Evolutionary conservation across 2,329 filamentous ascomycete genomes (phyloP).

Genomic region (Fusarium secorum): DNA sequence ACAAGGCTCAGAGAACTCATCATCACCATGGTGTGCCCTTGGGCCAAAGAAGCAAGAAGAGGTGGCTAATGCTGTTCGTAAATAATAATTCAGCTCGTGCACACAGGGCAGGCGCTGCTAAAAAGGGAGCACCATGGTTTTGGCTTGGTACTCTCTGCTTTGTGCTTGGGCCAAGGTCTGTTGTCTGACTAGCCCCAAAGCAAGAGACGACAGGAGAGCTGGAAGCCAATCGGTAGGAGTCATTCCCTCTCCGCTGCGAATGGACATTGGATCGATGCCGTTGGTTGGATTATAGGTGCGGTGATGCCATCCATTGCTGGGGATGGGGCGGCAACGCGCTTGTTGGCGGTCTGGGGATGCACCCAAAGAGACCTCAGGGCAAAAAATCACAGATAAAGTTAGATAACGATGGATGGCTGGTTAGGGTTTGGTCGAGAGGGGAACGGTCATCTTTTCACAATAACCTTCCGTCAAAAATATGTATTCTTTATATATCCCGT

Average conservation of each 20-base stretch:
- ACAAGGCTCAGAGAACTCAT: neutral
- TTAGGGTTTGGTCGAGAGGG: neutral
- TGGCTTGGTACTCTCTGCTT: slow-evolving; percentile 2
- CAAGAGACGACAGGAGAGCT: slow-evolving; percentile 15
- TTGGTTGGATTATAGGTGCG: slow-evolving; percentile 23
- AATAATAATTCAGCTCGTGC: slow-evolving; percentile 30
- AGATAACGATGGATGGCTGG: neutral
- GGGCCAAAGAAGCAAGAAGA: slow-evolving; percentile 20
- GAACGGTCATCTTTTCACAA: neutral
- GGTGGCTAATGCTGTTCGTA: slow-evolving; percentile 14
- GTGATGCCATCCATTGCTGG: slow-evolving; percentile 29
- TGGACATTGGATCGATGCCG: slow-evolving; percentile 1
- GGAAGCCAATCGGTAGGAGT: slow-evolving; percentile 18
- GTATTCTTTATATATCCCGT: neutral
- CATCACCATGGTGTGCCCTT: slow-evolving; percentile 16
- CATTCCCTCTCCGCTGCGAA: slow-evolving; percentile 8
- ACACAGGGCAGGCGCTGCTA: slow-evolving; percentile 23
- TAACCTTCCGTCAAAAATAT: neutral
- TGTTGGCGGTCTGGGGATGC: slow-evolving; percentile 28
- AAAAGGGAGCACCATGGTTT: slow-evolving; percentile 24
- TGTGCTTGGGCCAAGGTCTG: slow-evolving; percentile 17
- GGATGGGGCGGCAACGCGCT: slow-evolving; percentile 28
- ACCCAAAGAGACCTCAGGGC: slow-evolving; percentile 5
- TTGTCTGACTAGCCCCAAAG: slow-evolving; percentile 24
- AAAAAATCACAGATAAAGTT: slow-evolving; percentile 1